These are phyloP conservation scores for Apophysomyces elegans DNA, from an alignment of 371 early-diverging fungal genomes.

Conservation along the genomic window DNA sequence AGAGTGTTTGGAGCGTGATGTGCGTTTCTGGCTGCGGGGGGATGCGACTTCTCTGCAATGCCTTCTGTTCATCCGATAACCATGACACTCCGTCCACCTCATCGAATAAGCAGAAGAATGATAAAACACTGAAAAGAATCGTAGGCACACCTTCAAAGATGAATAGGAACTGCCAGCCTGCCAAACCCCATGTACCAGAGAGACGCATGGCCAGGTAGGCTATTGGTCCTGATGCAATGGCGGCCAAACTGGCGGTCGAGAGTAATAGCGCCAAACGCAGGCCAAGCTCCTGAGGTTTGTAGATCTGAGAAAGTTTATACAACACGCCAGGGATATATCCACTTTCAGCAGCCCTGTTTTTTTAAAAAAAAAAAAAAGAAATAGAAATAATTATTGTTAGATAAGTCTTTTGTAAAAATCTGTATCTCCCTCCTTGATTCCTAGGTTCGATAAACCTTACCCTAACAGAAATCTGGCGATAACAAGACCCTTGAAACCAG, in stretches of 20 bases:
- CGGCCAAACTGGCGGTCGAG: constrained; percentile 23
- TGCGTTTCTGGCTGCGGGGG: constrained; percentile 10
- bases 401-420: neutral
- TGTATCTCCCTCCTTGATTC: too few species aligned
- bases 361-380: too few species aligned
- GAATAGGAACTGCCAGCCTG: constrained; percentile 53
- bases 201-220: constrained; percentile 38
- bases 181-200: constrained; percentile 35
- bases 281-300: constrained; percentile 27
- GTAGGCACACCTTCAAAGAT: constrained; percentile 47
- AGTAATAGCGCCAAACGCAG: constrained; percentile 23
- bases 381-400: neutral
- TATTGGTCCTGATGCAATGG: constrained; percentile 26
- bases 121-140: constrained; percentile 33
- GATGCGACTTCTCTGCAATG: constrained; percentile 24
- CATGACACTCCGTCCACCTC: constrained; percentile 27
- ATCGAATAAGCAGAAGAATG: constrained; percentile 38
- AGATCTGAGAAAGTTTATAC: constrained; percentile 32
- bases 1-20: constrained; percentile 18
- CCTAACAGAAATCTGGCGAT: constrained; percentile 30
- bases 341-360: constrained; percentile 24
- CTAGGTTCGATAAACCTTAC: constrained; percentile 15
- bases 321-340: constrained; percentile 37
- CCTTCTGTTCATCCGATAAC: constrained; percentile 23
- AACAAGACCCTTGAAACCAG: constrained; percentile 31